Evolutionary conservation across 75 land plant genomes (phyloP).

Genomic region (Pinus tabuliformis): DNA sequence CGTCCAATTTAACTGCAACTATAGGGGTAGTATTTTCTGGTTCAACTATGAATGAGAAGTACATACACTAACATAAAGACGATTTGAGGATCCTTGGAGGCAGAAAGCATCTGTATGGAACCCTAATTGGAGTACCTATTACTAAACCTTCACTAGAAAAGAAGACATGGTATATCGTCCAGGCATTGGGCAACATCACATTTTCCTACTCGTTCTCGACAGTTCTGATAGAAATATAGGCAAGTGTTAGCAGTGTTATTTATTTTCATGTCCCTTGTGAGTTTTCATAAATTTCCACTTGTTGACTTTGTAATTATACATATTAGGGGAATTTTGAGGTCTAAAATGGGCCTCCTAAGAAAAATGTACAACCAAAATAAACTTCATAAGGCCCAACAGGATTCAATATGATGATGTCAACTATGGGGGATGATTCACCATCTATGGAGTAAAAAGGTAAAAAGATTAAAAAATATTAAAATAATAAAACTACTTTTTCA

Average conservation of each 20-base stretch:
- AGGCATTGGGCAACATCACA: slow-evolving; percentile 69
- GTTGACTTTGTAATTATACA: not conserved
- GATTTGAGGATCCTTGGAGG: slow-evolving; percentile 4
- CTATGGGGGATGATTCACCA: no score
- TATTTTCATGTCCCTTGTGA: not conserved
- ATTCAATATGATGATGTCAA: no score
- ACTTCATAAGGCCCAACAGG: no score
- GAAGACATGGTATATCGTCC: slow-evolving; percentile 38
- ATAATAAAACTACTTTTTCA: no score
- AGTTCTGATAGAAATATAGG: slow-evolving; percentile 62
- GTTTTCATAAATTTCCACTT: not conserved
- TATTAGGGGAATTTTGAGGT: no score
- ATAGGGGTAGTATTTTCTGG: not conserved
- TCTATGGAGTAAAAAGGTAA: no score
- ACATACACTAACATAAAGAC: no score
- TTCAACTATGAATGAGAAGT: no score
- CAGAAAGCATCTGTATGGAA: slow-evolving; percentile 19
- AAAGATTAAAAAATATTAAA: no score
- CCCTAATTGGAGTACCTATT: slow-evolving; percentile 23
- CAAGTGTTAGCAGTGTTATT: not conserved
- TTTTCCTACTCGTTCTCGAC: slow-evolving; percentile 56
- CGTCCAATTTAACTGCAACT: not conserved
- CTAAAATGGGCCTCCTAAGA: no score
- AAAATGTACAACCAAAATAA: no score
- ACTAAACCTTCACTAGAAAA: slow-evolving; percentile 5